Evolutionary conservation across 1,139 yeast species (phyloP).

Genomic region (Suhomyces terraborum): DNA sequence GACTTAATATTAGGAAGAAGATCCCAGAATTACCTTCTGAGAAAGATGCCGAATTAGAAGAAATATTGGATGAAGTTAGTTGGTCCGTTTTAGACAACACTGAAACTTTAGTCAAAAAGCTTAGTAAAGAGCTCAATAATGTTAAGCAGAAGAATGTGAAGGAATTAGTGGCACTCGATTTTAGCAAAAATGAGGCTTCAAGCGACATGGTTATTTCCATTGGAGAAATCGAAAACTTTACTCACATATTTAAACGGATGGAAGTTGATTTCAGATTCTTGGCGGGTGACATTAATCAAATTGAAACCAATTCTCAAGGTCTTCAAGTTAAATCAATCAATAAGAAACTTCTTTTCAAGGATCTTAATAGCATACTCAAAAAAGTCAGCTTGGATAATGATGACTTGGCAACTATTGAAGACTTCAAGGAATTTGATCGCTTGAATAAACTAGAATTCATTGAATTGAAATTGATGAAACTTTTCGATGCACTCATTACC

Average conservation of each 20-base stretch:
- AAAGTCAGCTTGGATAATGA: slow-evolving; percentile 66
- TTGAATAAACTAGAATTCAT: slow-evolving; percentile 46
- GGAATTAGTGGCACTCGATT: slow-evolving; percentile 44
- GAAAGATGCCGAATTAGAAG: slow-evolving; percentile 57
- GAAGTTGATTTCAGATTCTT: slow-evolving; percentile 46
- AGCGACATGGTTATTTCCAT: slow-evolving; percentile 48
- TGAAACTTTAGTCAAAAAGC: slow-evolving; percentile 53
- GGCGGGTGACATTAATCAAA: slow-evolving; percentile 65
- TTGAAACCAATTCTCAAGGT: slow-evolving; percentile 80
- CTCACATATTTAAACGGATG: slow-evolving; percentile 47
- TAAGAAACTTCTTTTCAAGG: slow-evolving; percentile 70
- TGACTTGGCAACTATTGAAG: slow-evolving; percentile 52
- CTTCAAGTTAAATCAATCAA: slow-evolving; percentile 83
- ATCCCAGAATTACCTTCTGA: slow-evolving; percentile 16
- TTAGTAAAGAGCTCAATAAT: slow-evolving; percentile 44
- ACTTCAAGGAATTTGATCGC: slow-evolving; percentile 53
- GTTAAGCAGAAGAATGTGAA: slow-evolving; percentile 42
- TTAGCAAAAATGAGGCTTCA: slow-evolving; percentile 35
- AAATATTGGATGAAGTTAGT: slow-evolving; percentile 69
- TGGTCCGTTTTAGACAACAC: slow-evolving; percentile 74
- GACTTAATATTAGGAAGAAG: slow-evolving; percentile 26
- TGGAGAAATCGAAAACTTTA: slow-evolving; percentile 66
- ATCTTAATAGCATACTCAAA: slow-evolving; percentile 64
- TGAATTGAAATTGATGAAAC: slow-evolving; percentile 59
- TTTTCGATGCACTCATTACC: slow-evolving; percentile 66